Base-by-base conservation (phyloP, 768 basidiomycete species). In the Phlebiopsis flavidoalba region DNA sequence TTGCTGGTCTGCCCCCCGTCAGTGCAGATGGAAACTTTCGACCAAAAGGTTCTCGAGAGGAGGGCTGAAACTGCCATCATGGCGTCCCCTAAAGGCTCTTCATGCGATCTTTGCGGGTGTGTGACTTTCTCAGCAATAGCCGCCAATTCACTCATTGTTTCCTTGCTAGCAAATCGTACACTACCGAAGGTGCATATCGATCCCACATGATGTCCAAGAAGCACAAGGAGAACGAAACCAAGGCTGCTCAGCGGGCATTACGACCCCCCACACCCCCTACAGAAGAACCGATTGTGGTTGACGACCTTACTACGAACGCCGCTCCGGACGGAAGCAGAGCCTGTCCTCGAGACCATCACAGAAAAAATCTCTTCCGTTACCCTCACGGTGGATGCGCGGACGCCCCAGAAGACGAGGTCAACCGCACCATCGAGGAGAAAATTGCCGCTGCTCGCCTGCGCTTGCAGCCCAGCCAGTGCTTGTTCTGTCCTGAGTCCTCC, bases 171-270 rank as follows among this genome's bases (percentile, higher is more conserved):
- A 98, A 98, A 78, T 76, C 80, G 0, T 99, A 97, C 72, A 86
- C 89, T 0, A 89, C 92, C 0, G 88, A 93, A 66, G 95, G 95
- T 72, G 90, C 94, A 3, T 95, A 92, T 72, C 79, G 84, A 36
- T 89, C 94, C 5, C 97, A 99, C 72, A 73, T 95, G 40, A 81
- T 83, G 68, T 96, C 93, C 1, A 96, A 88, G 73, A 94, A 88
- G 70, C 97, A 98, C 76, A 87, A 82, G 58, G 93, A 97, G 40
- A 85, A 80, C 53, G 86, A 90, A 66, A 59, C 83, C 22, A 87
- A 83, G 66, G 76, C 77, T 6, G 66, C 75, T 4, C 63, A 70
- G 24, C 72, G 65, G 49, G 64, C 63, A 14, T 58, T 35, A 24
- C 64, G 53, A 33, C 63, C 60, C 12, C 53, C 24, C 59, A 63